Conservation (phyloP, 345 rosid species). For the Moricandia arvensis region DNA sequence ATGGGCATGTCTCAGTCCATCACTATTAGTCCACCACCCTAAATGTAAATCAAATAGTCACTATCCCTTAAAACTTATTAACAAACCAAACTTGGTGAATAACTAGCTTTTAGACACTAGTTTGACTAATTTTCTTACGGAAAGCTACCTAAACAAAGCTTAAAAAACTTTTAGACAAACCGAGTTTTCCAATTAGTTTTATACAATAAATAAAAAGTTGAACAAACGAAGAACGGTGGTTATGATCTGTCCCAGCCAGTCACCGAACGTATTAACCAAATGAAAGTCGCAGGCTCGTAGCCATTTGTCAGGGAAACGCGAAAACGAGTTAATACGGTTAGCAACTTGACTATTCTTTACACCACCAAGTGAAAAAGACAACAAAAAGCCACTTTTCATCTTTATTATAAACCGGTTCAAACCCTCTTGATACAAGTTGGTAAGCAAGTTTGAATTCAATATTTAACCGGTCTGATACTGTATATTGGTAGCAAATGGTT, state of each 20-base stretch:
- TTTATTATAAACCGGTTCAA: conserved; percentile 1
- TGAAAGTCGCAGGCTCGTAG: background rate
- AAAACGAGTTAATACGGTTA: conserved; percentile 22
- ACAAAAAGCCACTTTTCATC: conserved; percentile 7
- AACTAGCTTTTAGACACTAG: background rate
- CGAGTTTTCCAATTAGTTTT: background rate
- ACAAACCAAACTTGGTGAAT: background rate
- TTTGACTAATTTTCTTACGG: background rate
- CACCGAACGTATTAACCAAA: background rate
- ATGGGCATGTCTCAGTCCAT: background rate
- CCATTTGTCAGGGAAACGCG: conserved; percentile 13
- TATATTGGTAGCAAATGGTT: background rate
- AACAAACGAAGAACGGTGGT: background rate
- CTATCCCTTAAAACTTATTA: background rate
- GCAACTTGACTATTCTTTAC: conserved; percentile 14
- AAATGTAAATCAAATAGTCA: background rate
- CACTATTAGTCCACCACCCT: background rate
- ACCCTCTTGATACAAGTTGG: background rate
- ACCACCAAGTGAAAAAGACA: conserved; percentile 18
- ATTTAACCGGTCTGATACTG: background rate
- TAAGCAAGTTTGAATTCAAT: background rate
- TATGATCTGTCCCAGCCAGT: conserved; percentile 16
- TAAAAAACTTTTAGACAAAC: background rate
- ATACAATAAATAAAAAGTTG: background rate
- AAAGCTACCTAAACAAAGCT: background rate